A percentile compares a stretch with the other conserved stretches of the same genome.
Evolutionary conservation across 805 yeast genomes (phyloP).

Genomic region (Teunomyces panamensis): DNA sequence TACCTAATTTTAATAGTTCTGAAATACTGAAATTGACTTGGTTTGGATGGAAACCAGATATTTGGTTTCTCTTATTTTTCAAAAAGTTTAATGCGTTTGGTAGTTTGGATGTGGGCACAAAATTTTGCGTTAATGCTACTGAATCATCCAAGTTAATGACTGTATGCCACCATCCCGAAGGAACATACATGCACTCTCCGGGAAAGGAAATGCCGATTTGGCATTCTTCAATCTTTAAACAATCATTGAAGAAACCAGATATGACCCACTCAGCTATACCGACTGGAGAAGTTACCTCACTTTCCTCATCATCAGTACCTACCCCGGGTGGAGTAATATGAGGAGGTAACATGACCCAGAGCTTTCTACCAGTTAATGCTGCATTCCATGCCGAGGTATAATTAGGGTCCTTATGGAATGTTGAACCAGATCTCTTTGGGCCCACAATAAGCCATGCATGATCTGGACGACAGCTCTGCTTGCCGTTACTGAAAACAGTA

Average conservation of each 20-base stretch:
- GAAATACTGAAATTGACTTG: constrained; percentile 37
- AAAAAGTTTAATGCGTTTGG: constrained; percentile 65
- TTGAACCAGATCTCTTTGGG: constrained; percentile 77
- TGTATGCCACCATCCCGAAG: constrained; percentile 97
- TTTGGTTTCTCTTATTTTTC: constrained; percentile 62
- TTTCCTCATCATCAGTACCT: constrained; percentile 67
- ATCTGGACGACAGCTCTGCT: constrained; percentile 67
- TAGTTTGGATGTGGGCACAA: constrained; percentile 67
- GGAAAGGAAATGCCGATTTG: constrained; percentile 71
- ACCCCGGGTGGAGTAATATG: constrained; percentile 80
- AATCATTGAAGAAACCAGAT: constrained; percentile 75
- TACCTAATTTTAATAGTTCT: constrained; percentile 7
- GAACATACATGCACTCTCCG: constrained; percentile 85
- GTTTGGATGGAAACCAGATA: constrained; percentile 73
- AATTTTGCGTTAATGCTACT: constrained; percentile 88
- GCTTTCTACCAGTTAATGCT: constrained; percentile 65
- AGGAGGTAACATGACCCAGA: constrained; percentile 91
- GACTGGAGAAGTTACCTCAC: constrained; percentile 89
- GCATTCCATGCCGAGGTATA: constrained; percentile 91
- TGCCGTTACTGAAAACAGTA: constrained; percentile 41
- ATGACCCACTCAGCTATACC: constrained; percentile 91
- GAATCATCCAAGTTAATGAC: constrained; percentile 82
- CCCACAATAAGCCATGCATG: constrained; percentile 92
- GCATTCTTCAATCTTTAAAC: constrained; percentile 54
- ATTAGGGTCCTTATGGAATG: constrained; percentile 93